Conservation (phyloP, 2,329 filamentous ascomycete genomes). For the Xylariales sp. region DNA sequence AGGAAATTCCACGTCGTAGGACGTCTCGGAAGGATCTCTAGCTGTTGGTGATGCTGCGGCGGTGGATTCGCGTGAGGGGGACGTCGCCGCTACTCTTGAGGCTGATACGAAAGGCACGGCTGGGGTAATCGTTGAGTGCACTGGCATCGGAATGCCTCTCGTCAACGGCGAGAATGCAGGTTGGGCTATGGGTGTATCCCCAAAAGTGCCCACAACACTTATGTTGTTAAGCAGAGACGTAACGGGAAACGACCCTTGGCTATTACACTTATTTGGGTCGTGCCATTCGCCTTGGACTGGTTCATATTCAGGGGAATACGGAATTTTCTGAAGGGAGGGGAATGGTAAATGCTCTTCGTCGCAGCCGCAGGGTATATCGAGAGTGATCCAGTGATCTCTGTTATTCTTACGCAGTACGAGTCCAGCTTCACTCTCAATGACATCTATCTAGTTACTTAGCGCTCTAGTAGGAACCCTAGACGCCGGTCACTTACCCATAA, state of each 20-base stretch:
- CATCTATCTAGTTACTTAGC: constrained; percentile 2
- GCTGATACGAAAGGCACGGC: background rate
- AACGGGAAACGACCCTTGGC: too few relatives aligned
- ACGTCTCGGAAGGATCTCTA: background rate
- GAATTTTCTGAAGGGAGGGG: background rate
- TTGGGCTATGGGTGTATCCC: background rate
- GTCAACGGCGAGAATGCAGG: background rate
- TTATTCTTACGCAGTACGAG: constrained; percentile 13
- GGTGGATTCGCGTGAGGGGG: background rate
- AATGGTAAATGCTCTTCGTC: constrained; percentile 7
- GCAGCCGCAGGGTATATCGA: constrained; percentile 17
- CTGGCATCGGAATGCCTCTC: background rate
- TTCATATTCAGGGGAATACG: background rate
- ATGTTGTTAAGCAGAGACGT: background rate
- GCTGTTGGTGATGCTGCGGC: constrained; percentile 5
- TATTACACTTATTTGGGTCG: constrained; percentile 15
- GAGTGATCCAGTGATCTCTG: background rate
- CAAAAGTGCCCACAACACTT: background rate
- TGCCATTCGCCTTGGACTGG: constrained; percentile 16
- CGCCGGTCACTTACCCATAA: constrained; percentile 7
- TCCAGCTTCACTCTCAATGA: background rate
- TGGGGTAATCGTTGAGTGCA: background rate
- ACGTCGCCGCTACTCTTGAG: background rate
- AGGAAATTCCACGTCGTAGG: too few relatives aligned
- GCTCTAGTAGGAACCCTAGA: background rate